A percentile compares a stretch with the other conserved stretches of the same genome.
Conservation (phyloP, 257 asterid species). For the Solanum lignicaule region DNA sequence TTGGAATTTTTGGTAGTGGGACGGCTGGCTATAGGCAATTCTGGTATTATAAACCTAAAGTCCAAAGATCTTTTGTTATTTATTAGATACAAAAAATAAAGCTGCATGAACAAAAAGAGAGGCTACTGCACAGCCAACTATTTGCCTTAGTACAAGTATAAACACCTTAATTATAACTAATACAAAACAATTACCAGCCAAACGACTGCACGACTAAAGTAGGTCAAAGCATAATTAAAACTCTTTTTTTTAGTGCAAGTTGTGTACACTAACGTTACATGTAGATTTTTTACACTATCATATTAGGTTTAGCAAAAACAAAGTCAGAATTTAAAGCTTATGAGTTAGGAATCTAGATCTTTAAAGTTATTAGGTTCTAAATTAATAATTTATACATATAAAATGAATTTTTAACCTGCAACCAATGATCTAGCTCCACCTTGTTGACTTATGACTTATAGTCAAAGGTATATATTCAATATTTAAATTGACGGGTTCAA, state of each 20-base stretch:
- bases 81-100: constrained; percentile 1
- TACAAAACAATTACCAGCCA: neutral
- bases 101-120: constrained; percentile 9
- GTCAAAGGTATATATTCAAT: neutral
- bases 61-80: neutral
- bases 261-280: neutral
- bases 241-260: neutral
- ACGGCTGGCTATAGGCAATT: constrained; percentile 1
- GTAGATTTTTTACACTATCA: neutral
- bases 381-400: too few species aligned
- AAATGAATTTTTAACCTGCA: neutral
- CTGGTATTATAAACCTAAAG: neutral
- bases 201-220: neutral
- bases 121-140: constrained; percentile 5
- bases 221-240: neutral
- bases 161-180: neutral
- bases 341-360: too few species aligned
- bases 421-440: too few species aligned
- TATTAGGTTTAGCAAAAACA: too few species aligned
- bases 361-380: neutral
- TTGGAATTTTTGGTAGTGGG: constrained; percentile 7
- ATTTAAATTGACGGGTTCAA: neutral
- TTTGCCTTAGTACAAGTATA: neutral
- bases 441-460: neutral
- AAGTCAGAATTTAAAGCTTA: too few species aligned